phyloP scores from a whole-genome alignment of 2,329 filamentous ascomycete genomes.

The Penicillium sp. region DNA sequence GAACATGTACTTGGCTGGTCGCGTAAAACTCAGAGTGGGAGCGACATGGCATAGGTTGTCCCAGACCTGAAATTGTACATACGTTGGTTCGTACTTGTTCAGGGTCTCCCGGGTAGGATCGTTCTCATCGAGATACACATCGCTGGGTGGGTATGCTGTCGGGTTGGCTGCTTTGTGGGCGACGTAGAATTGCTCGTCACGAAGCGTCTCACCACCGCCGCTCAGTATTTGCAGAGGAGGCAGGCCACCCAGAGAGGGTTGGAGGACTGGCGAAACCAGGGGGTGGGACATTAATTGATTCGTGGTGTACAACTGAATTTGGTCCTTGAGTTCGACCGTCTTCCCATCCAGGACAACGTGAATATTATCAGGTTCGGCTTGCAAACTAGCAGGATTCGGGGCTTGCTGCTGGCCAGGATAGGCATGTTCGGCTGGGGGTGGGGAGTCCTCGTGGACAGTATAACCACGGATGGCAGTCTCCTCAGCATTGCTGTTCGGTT shows the following conservation, averaged over 20 bases:
- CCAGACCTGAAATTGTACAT: slow-evolving; percentile 94
- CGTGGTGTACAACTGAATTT: slow-evolving; percentile 84
- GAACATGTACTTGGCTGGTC: slow-evolving; percentile 96
- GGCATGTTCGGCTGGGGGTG: slow-evolving; percentile 10
- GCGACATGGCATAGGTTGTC: slow-evolving; percentile 91
- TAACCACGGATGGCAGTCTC: slow-evolving; percentile 33
- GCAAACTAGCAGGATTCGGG: slow-evolving; percentile 14
- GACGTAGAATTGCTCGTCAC: slow-evolving; percentile 92
- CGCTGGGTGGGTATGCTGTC: slow-evolving; percentile 66
- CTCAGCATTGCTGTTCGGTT: slow-evolving; percentile 21
- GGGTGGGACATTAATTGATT: slow-evolving; percentile 85
- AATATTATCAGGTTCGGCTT: slow-evolving; percentile 43
- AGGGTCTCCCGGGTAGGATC: slow-evolving; percentile 55
- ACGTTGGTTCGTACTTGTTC: slow-evolving; percentile 71
- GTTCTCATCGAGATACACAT: slow-evolving; percentile 60
- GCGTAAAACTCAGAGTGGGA: slow-evolving; percentile 89
- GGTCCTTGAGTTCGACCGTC: slow-evolving; percentile 73
- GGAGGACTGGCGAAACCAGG: slow-evolving; percentile 82
- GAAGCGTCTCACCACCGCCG: slow-evolving; percentile 82
- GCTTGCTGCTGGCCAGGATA: slow-evolving; percentile 23
- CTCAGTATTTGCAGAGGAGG: slow-evolving; percentile 83
- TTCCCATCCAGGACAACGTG: slow-evolving; percentile 70
- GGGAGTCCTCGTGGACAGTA: slow-evolving; percentile 20
- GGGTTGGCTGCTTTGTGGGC: slow-evolving; percentile 94
- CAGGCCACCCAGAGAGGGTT: slow-evolving; percentile 83